Evolutionary conservation across 257 asterid species (phyloP).

Genomic region (Solanum appendiculatum): DNA sequence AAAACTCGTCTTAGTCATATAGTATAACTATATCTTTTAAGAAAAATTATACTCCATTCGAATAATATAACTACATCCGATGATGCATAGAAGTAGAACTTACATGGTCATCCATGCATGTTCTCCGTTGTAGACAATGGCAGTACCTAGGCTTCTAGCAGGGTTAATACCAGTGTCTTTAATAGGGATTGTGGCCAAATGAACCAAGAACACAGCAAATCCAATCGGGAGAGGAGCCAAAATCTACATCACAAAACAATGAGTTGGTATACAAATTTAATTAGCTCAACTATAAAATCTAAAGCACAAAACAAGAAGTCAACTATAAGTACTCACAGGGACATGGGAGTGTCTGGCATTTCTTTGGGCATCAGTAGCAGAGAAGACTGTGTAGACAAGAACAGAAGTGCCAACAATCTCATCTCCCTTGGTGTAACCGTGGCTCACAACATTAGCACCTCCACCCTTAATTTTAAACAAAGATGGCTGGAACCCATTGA

Average conservation of each 20-base stretch:
- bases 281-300: too few species aligned
- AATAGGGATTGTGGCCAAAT: conserved; percentile 72
- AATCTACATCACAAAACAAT: conserved; percentile 19
- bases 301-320: background rate
- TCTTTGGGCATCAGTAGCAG: conserved; percentile 87
- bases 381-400: conserved; percentile 70
- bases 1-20: background rate
- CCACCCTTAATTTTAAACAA: conserved; percentile 38
- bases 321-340: conserved; percentile 35
- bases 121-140: conserved; percentile 51
- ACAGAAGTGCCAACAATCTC: conserved; percentile 67
- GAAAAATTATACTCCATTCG: too few species aligned
- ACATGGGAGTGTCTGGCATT: conserved; percentile 79
- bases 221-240: conserved; percentile 85
- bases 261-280: background rate
- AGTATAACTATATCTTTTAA: too few species aligned
- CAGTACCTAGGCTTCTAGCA: conserved; percentile 67
- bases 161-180: conserved; percentile 81
- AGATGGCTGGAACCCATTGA: conserved; percentile 58
- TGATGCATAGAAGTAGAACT: background rate
- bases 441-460: conserved; percentile 51
- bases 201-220: conserved; percentile 65
- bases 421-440: conserved; percentile 61
- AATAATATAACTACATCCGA: background rate
- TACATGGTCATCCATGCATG: conserved; percentile 68